Percentiles rank a stretch among this genome's conserved stretches.
phyloP scores from a whole-genome alignment of 2,329 filamentous ascomycete genomes.

The Alternaria sp. region DNA sequence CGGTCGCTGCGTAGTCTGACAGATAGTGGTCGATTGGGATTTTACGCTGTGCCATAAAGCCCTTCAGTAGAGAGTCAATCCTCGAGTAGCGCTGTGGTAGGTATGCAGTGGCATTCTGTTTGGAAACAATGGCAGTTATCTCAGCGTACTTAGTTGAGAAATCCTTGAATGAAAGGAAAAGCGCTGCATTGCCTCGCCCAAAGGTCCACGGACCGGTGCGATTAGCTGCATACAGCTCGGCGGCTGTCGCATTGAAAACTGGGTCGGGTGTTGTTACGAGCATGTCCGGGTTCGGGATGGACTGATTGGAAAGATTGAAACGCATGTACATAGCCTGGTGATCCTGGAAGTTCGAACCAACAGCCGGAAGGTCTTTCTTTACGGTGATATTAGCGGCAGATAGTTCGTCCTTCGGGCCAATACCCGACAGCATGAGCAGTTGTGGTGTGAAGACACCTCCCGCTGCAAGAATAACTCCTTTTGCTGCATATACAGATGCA shows the following conservation, averaged over 20 bases:
- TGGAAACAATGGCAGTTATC: slow-evolving; percentile 14
- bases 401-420: slow-evolving; percentile 53
- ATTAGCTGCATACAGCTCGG: slow-evolving; percentile 31
- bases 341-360: slow-evolving; percentile 36
- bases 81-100: slow-evolving; percentile 21
- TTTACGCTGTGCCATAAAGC: slow-evolving; percentile 21
- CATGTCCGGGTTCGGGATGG: slow-evolving; percentile 19
- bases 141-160: slow-evolving; percentile 19
- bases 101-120: slow-evolving; percentile 20
- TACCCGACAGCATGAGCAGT: slow-evolving; percentile 67
- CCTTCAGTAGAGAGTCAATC: slow-evolving; percentile 17
- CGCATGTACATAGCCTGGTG: slow-evolving; percentile 22
- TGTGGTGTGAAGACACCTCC: slow-evolving; percentile 65
- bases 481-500: slow-evolving; percentile 15
- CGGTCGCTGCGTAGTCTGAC: slow-evolving; percentile 30
- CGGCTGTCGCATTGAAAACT: slow-evolving; percentile 35
- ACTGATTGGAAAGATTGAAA: slow-evolving; percentile 12
- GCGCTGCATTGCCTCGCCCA: slow-evolving; percentile 16
- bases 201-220: slow-evolving; percentile 36
- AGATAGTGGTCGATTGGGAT: slow-evolving; percentile 20
- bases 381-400: slow-evolving; percentile 14
- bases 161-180: slow-evolving; percentile 19
- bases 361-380: slow-evolving; percentile 25
- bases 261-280: slow-evolving; percentile 23
- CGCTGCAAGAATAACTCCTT: slow-evolving; percentile 67